Percentiles rank a stretch among this genome's conserved stretches.
phyloP scores from a whole-genome alignment of 257 asterid genomes.

The Coffea canephora region DNA sequence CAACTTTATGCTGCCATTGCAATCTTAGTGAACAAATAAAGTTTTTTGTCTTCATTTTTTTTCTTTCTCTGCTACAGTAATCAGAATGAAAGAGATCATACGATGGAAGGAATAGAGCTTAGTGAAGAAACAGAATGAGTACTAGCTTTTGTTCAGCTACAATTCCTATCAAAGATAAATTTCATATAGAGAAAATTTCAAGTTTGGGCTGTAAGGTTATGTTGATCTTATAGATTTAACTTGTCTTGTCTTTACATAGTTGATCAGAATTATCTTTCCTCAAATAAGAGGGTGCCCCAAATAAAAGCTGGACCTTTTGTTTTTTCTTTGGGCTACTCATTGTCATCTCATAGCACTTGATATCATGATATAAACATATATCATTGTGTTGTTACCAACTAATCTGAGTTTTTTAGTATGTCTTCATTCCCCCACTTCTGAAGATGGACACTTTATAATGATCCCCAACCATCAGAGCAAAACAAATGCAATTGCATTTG shows the following conservation, averaged over 20 bases:
- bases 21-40: neutral
- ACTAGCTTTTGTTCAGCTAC: neutral
- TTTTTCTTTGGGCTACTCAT: neutral
- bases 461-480: neutral
- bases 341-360: neutral
- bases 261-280: neutral
- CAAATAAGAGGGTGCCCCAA: neutral
- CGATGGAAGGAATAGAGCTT: neutral
- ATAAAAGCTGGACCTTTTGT: neutral
- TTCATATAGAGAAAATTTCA: neutral
- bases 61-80: neutral
- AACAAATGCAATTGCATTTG: conserved; percentile 1
- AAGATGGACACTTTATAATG: neutral
- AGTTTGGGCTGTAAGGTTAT: neutral
- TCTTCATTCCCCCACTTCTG: neutral
- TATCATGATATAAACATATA: neutral
- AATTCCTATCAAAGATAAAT: neutral
- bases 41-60: neutral
- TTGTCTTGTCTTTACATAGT: neutral
- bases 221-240: neutral
- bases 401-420: neutral
- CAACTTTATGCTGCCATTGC: neutral
- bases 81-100: neutral
- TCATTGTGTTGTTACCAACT: neutral
- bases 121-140: neutral